phyloP scores from a whole-genome alignment of 768 basidiomycete species.

The Kwoniella newhampshirensis region DNA sequence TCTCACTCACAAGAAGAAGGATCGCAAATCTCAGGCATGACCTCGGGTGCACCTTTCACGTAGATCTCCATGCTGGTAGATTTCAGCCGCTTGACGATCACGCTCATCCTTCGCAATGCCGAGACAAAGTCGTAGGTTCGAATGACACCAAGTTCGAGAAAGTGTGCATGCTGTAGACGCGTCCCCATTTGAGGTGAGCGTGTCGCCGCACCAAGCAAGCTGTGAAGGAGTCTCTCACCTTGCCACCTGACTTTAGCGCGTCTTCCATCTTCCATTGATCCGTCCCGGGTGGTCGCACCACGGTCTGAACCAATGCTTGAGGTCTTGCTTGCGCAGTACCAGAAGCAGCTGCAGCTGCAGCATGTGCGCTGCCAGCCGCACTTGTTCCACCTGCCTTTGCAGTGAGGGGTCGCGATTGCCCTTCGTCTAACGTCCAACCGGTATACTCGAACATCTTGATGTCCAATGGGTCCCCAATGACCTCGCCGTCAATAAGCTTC shows the following conservation, averaged over 20 bases:
- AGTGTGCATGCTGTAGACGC: conserved; percentile 96
- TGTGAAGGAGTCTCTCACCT: conserved; percentile 59
- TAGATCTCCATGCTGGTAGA: conserved; percentile 96
- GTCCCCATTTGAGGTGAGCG: too few species aligned
- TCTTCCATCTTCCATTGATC: conserved; percentile 87
- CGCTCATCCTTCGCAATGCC: conserved; percentile 89
- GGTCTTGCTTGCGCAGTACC: conserved; percentile 59
- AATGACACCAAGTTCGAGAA: conserved; percentile 94
- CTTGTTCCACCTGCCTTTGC: conserved; percentile 51
- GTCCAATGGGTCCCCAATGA: conserved; percentile 95
- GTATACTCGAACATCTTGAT: conserved; percentile 99
- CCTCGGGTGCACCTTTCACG: conserved; percentile 98
- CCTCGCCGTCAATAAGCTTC: conserved; percentile 79
- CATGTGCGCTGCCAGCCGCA: conserved; percentile 1
- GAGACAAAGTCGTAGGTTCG: conserved; percentile 96
- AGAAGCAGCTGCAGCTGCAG: conserved; percentile 1
- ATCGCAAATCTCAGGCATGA: conserved; percentile 94
- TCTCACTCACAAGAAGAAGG: conserved; percentile 78
- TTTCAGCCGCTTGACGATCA: conserved; percentile 91
- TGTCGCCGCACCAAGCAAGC: too few species aligned
- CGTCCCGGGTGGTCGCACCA: conserved; percentile 93
- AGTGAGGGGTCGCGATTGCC: conserved; percentile 64
- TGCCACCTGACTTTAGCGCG: conserved; percentile 77
- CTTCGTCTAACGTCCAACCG: conserved; percentile 93
- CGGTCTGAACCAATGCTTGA: conserved; percentile 87